Conservation (phyloP, 148 eudicot species). For the Hydrangea macrophylla region DNA sequence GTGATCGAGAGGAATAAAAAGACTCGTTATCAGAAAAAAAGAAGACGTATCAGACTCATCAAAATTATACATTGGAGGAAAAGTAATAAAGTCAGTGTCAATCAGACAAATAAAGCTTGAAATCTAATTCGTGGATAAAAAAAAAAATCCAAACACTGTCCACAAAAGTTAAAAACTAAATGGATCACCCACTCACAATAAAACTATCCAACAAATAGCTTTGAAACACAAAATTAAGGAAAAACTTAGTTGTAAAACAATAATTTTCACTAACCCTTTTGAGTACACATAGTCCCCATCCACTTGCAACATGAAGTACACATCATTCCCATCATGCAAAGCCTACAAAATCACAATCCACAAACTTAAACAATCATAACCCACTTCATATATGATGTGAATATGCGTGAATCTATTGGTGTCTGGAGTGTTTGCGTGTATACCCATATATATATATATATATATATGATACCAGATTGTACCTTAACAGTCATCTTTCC, state of each 20-base stretch:
- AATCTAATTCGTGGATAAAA: not conserved
- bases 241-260: not conserved
- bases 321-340: slow-evolving; percentile 79
- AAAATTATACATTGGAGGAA: no score
- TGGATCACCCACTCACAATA: not conserved
- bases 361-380: not conserved
- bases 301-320: slow-evolving; percentile 78
- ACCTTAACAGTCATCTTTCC: slow-evolving; percentile 87
- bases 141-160: not conserved
- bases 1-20: no score
- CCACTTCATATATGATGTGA: not conserved
- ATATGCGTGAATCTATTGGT: not conserved
- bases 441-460: not conserved
- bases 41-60: no score
- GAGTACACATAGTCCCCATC: slow-evolving; percentile 69
- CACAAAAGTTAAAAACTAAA: not conserved
- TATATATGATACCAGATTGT: no score
- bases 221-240: not conserved
- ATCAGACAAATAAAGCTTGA: not conserved
- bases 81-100: no score
- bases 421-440: no score
- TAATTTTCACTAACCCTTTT: slow-evolving; percentile 48
- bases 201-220: not conserved
- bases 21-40: no score
- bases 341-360: slow-evolving; percentile 40